Percentiles rank a stretch among this genome's conserved stretches.
These are phyloP conservation scores for Euphorbia tirucalli DNA, from an alignment of 345 rosid genomes.

Conservation along the genomic window DNA sequence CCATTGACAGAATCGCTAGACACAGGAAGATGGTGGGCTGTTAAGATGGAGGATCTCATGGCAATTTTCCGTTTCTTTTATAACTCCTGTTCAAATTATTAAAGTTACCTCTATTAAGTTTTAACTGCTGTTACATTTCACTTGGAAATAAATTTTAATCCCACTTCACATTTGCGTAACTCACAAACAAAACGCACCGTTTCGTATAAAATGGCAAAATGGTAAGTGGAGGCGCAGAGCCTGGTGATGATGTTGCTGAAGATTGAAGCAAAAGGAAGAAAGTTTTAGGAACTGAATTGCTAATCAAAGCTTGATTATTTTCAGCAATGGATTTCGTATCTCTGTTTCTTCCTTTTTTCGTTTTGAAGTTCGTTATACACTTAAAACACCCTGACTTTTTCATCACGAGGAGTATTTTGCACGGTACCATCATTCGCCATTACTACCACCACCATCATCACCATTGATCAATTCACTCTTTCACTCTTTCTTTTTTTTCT, in stretches of 20 bases:
- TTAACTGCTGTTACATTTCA: too few relatives aligned
- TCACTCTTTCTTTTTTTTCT: background rate
- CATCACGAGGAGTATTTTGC: conserved; percentile 43
- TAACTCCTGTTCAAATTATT: too few relatives aligned
- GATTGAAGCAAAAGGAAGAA: conserved; percentile 10
- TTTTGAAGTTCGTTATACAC: conserved; percentile 44
- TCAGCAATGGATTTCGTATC: conserved; percentile 37
- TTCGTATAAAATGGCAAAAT: background rate
- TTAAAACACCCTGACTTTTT: conserved; percentile 42
- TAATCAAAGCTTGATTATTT: background rate
- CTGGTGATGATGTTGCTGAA: background rate
- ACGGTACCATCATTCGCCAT: conserved; percentile 31
- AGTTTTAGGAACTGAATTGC: background rate
- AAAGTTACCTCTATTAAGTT: too few relatives aligned
- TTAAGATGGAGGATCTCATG: too few relatives aligned
- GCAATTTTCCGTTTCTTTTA: too few relatives aligned
- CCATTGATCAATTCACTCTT: background rate
- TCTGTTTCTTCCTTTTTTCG: conserved; percentile 50
- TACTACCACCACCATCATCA: conserved; percentile 23
- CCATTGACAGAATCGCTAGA: too few relatives aligned
- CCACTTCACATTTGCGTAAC: too few relatives aligned
- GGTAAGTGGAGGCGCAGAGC: background rate
- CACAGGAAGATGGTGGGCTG: too few relatives aligned
- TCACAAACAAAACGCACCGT: background rate
- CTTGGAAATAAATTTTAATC: too few relatives aligned